phyloP scores from a whole-genome alignment of 2,329 filamentous ascomycete species.

The Diaporthe amygdali region DNA sequence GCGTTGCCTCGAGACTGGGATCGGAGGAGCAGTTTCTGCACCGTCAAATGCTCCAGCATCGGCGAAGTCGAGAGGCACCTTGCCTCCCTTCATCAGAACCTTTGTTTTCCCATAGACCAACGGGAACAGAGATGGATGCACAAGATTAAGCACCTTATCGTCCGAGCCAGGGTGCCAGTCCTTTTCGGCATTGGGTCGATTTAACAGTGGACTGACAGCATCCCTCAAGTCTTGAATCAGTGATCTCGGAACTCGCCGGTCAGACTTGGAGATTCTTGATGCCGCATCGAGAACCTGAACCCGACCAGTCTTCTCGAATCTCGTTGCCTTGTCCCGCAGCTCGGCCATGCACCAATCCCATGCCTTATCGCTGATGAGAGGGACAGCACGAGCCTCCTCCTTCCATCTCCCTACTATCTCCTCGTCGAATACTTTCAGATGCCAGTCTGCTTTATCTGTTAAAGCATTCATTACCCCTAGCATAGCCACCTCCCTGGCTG shows the following conservation, averaged over 20 bases:
- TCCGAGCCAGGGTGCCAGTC: conserved; percentile 68
- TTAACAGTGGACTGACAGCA: conserved; percentile 53
- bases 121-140: conserved; percentile 69
- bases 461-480: conserved; percentile 3
- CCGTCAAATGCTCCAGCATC: conserved; percentile 35
- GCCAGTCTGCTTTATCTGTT: conserved; percentile 32
- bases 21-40: conserved; percentile 27
- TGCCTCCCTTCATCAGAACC: conserved; percentile 41
- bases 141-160: conserved; percentile 62
- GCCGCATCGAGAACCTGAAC: conserved; percentile 21
- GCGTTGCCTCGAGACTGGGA: neutral
- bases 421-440: conserved; percentile 36
- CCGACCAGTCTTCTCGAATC: conserved; percentile 24
- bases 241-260: conserved; percentile 44
- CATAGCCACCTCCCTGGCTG: conserved; percentile 7
- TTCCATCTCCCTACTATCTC: conserved; percentile 34
- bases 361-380: neutral
- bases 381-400: conserved; percentile 29
- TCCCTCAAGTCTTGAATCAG: conserved; percentile 46
- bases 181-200: conserved; percentile 51
- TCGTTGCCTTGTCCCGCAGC: conserved; percentile 12
- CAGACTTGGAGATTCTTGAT: conserved; percentile 53
- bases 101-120: conserved; percentile 57
- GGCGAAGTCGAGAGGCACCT: conserved; percentile 38
- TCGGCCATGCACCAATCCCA: conserved; percentile 3